Base-by-base conservation (phyloP, 345 rosid species). In the Pistacia integerrima region DNA sequence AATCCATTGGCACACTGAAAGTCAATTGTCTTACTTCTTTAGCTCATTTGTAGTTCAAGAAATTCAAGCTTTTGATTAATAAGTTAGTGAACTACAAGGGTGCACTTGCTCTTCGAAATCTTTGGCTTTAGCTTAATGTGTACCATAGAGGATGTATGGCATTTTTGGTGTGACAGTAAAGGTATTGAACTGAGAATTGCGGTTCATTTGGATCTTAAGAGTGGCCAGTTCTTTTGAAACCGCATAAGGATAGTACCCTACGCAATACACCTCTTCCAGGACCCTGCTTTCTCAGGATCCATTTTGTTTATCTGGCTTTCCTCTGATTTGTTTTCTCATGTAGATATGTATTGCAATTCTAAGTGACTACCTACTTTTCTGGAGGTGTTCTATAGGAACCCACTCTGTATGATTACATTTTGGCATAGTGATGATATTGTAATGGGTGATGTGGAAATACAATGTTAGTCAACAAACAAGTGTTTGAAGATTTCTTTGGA, bases 101-200 rank as follows among this genome's bases (percentile, higher is more conserved):
- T 55, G 30, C 46, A 14, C 58, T 28, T 51, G 44, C 44, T 28
- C 17, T 17, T 16, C 4, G 18, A 28, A 69, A 28, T 6, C n/a
- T 67, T 49, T 52, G 36, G 58, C 13, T 67, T 67, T 48, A 67
- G 57, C 70, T 67, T 48, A 72, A 14, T 60, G 41, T 59, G 66
- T 30, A 14, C 12, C 18, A 6, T 44, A 12, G 6, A 72, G 65
- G 75, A 8, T 54, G 46, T 41, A 41, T 41, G 12, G 5, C 22
- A 3, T 18, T 44, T 12, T 72, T 59, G 22, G 10, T 22, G 66
- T 11, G 2, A 4, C 7, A 25, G 28, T 44, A 59, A 20, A 16
- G 17, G 57, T 46, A 1, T 14, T 60, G 22, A 59, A 25, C 20
- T 46, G 8, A 25, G 10, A 36, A 57, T 28, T 59, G 74, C 63